phyloP scores from a whole-genome alignment of 306 rosid genomes.

The Clitoria ternatea region DNA sequence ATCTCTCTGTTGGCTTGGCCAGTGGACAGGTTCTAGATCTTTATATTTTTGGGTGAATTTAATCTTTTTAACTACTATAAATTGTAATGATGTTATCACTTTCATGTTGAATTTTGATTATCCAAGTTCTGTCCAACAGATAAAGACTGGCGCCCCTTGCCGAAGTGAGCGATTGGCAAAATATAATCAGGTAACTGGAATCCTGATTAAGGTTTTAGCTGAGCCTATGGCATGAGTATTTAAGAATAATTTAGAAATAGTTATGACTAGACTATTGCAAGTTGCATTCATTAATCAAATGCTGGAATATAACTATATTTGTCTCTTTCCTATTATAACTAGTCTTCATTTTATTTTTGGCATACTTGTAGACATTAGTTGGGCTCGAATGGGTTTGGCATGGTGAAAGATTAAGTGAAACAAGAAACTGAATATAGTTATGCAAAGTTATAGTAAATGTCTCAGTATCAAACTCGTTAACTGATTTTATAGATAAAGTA shows the following conservation, averaged over 20 bases:
- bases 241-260: not conserved
- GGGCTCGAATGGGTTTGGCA: not conserved
- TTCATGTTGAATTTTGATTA: slow-evolving; percentile 32
- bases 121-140: slow-evolving; percentile 48
- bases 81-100: slow-evolving; percentile 16
- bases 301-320: not conserved
- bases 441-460: not conserved
- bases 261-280: not conserved
- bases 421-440: not conserved
- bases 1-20: slow-evolving; percentile 98
- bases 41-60: not conserved
- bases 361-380: not conserved
- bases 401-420: not conserved
- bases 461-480: not conserved
- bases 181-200: slow-evolving; percentile 78
- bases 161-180: slow-evolving; percentile 99
- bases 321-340: not conserved
- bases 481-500: not conserved
- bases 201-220: not conserved
- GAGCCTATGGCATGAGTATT: not conserved
- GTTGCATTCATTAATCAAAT: not conserved
- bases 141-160: slow-evolving; percentile 98
- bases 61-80: not conserved
- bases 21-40: slow-evolving; percentile 81
- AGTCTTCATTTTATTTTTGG: not conserved